Evolutionary conservation across 2,329 filamentous ascomycete species (phyloP), one percentile per base, ranked within the genome.

Genomic region (Penicillium brevicompactum): DNA sequence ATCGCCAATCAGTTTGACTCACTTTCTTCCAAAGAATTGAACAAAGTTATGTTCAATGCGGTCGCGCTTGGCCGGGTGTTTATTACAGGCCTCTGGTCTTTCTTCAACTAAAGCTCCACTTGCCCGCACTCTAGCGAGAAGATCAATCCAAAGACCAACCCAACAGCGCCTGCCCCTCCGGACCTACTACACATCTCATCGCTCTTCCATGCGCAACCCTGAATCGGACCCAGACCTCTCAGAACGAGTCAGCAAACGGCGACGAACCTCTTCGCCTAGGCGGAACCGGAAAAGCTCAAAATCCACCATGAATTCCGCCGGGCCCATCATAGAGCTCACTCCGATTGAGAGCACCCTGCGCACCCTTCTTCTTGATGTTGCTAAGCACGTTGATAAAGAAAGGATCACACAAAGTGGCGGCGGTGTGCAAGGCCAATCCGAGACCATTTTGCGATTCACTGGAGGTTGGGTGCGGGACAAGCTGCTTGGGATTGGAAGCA

Each of bases 351-450:
- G 81, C 40, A 87, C 87, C 60, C 81, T 97, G 38, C 87, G 88
- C 58, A 74, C 78, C n/a, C 82, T 97, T 11, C 82, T 97, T 18
- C 80, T 97, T 16, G 91, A 95, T 69, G 89, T 92, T n/a, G 90
- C 90, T 22, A 74, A 81, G 10, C 88, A 86, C 66, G 86, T 92
- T n/a, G 60, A 62, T 14, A 59, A 73, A 9, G 60, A 63, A 16
- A 49, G 55, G 6, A 46, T 60, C 58, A 83, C 89, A 40, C 59
- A 69, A 10, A 70, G 68, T 24, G 66, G 74, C 3, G 62, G 60
- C 2, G 52, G 63, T 46, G 57, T 44, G 5, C 46, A 55, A 1
- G 41, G 55, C 21, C 38, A 53, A 13, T 60, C 66, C 2, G 61
- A 67, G 9, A 74, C 77, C 4, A 70, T 77, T 10, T 63, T 81